Evolutionary conservation across 2,329 filamentous ascomycete genomes (phyloP).

Genomic region (Orbilia oligospora): DNA sequence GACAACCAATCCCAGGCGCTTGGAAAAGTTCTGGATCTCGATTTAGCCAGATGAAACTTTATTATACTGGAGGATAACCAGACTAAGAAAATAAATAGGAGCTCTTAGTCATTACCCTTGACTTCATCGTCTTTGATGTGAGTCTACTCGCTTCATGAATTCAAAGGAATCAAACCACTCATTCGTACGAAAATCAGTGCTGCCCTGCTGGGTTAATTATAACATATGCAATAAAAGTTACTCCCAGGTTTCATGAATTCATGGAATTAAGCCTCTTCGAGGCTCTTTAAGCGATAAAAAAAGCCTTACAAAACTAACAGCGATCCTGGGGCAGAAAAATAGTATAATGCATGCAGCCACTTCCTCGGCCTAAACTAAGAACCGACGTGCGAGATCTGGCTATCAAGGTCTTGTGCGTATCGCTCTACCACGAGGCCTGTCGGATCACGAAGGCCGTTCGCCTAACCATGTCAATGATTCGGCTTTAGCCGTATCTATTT

Average conservation of each 20-base stretch:
- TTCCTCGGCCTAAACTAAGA: slow-evolving; percentile 12
- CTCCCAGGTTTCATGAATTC: background rate
- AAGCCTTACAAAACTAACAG: too few relatives aligned
- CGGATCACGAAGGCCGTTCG: slow-evolving; percentile 43
- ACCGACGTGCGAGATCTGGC: slow-evolving; percentile 17
- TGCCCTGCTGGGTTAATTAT: background rate
- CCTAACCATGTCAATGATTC: slow-evolving; percentile 45
- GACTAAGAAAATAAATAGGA: background rate
- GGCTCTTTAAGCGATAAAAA: background rate
- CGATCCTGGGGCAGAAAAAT: background rate
- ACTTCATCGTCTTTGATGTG: background rate
- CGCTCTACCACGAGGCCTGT: slow-evolving; percentile 8
- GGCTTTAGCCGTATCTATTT: slow-evolving; percentile 49
- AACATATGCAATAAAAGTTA: background rate
- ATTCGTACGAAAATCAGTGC: background rate
- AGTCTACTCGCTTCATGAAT: background rate
- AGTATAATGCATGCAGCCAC: background rate
- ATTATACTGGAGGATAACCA: background rate
- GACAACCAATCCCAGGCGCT: background rate
- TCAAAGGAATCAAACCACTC: too few relatives aligned
- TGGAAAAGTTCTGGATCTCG: slow-evolving; percentile 6
- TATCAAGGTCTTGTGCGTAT: background rate
- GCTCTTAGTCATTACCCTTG: background rate
- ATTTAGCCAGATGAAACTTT: slow-evolving; percentile 16
- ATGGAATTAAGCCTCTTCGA: slow-evolving; percentile 9